phyloP scores from a whole-genome alignment of 169 alveolate species.

The Cryptosporidium ryanae region DNA sequence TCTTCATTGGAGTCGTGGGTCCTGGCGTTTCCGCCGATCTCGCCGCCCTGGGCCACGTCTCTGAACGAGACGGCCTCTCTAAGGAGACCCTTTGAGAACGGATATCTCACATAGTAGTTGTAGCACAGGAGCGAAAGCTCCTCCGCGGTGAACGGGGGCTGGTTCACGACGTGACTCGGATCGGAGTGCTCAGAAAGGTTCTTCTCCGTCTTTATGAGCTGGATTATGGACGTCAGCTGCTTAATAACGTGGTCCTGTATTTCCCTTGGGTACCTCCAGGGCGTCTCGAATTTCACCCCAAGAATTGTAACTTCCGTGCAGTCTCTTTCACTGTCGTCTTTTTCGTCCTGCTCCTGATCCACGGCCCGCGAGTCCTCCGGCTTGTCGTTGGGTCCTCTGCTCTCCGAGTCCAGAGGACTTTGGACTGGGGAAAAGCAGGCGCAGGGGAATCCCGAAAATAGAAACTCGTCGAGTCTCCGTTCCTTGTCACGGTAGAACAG shows the following conservation, averaged over 20 bases:
- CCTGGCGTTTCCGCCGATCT: too few relatives aligned
- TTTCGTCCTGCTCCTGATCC: background rate
- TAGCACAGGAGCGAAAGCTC: slow-evolving; percentile 27
- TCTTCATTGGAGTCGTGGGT: background rate
- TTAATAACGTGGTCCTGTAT: slow-evolving; percentile 35
- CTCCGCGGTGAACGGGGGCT: slow-evolving; percentile 8
- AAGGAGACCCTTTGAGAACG: slow-evolving; percentile 26
- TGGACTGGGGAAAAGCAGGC: background rate
- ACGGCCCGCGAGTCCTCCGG: background rate
- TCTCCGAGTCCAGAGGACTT: background rate
- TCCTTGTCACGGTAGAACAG: slow-evolving; percentile 26
- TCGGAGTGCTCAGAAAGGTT: slow-evolving; percentile 51
- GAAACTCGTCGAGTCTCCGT: background rate
- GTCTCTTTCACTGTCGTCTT: background rate
- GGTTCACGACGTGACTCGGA: slow-evolving; percentile 4
- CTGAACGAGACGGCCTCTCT: background rate
- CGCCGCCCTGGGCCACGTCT: background rate
- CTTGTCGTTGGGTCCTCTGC: background rate
- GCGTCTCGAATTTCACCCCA: slow-evolving; percentile 10
- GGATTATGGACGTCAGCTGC: slow-evolving; percentile 21
- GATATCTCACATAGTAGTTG: slow-evolving; percentile 39
- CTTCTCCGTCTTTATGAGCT: slow-evolving; percentile 14
- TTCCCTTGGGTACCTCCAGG: slow-evolving; percentile 49
- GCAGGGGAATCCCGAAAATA: background rate
- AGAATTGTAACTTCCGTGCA: background rate